Evolutionary conservation across 441 rosid species (phyloP).

Genomic region (Raphanus hybrid): DNA sequence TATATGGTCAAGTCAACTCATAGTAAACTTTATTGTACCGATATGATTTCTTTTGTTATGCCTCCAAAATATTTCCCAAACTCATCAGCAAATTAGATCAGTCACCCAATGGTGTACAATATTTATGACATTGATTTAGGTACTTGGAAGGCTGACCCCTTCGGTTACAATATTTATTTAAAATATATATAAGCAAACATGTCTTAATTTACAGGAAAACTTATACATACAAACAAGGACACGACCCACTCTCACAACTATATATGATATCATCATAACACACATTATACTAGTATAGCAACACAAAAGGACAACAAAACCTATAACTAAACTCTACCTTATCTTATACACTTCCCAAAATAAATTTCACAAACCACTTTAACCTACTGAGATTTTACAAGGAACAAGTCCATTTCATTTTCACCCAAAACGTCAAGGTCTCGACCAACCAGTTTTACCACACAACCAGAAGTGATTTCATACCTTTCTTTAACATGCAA

Average conservation of each 20-base stretch:
- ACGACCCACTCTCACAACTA: slow-evolving; percentile 3
- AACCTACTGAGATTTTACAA: slow-evolving; percentile 37
- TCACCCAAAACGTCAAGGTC: slow-evolving; percentile 31
- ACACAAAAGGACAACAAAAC: slow-evolving; percentile 16
- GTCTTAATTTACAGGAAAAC: slow-evolving; percentile 25
- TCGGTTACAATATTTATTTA: neutral
- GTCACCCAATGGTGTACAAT: neutral
- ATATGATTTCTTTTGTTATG: neutral
- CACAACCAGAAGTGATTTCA: slow-evolving; percentile 47
- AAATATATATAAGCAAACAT: slow-evolving; percentile 13
- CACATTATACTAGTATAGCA: slow-evolving; percentile 25
- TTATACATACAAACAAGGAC: slow-evolving; percentile 23
- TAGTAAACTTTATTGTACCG: neutral
- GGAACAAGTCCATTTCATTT: slow-evolving; percentile 38
- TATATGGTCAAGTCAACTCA: no score
- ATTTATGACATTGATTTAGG: neutral
- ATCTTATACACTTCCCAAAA: slow-evolving; percentile 25
- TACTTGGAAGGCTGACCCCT: neutral
- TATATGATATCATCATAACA: slow-evolving; percentile 23
- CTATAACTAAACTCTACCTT: slow-evolving; percentile 33
- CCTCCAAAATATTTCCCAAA: neutral
- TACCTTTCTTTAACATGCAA: slow-evolving; percentile 49
- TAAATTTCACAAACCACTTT: slow-evolving; percentile 14
- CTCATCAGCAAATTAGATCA: neutral
- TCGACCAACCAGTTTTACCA: slow-evolving; percentile 53